Evolutionary conservation across 129 eudicot genomes (phyloP).

Genomic region (Centella asiatica): DNA sequence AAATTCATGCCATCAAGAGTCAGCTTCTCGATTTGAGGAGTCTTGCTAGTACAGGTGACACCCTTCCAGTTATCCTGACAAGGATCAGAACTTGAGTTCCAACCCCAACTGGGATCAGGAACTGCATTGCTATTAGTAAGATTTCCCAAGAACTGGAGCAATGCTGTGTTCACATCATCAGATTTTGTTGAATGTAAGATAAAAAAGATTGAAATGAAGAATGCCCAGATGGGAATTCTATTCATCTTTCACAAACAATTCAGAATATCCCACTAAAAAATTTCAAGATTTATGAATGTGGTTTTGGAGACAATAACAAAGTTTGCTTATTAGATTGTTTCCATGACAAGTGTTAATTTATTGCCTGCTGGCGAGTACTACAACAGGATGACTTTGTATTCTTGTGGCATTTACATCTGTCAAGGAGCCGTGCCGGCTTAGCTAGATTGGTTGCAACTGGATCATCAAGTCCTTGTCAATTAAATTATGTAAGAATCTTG

Average conservation of each 20-base stretch:
- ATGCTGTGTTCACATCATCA: conserved; percentile 21
- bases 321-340: not conserved
- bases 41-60: conserved; percentile 25
- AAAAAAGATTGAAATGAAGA: conserved; percentile 24
- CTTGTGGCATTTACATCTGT: not conserved
- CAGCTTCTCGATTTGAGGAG: conserved; percentile 21
- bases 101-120: conserved; percentile 33
- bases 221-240: conserved; percentile 23
- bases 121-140: conserved; percentile 30
- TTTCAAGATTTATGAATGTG: conserved; percentile 11
- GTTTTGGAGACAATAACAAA: not conserved
- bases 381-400: not conserved
- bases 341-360: not conserved
- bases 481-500: not conserved
- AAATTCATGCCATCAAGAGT: conserved; percentile 28
- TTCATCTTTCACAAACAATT: conserved; percentile 27
- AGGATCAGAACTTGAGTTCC: conserved; percentile 54
- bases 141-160: conserved; percentile 29
- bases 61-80: conserved; percentile 52
- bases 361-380: not conserved
- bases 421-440: conserved; percentile 1
- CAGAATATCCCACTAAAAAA: not conserved
- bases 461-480: not conserved
- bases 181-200: conserved; percentile 24
- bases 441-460: not conserved